Evolutionary conservation across 2,329 filamentous ascomycete genomes (phyloP), one percentile per base, ranked within the genome.

Genomic region (Aureobasidium vineae): DNA sequence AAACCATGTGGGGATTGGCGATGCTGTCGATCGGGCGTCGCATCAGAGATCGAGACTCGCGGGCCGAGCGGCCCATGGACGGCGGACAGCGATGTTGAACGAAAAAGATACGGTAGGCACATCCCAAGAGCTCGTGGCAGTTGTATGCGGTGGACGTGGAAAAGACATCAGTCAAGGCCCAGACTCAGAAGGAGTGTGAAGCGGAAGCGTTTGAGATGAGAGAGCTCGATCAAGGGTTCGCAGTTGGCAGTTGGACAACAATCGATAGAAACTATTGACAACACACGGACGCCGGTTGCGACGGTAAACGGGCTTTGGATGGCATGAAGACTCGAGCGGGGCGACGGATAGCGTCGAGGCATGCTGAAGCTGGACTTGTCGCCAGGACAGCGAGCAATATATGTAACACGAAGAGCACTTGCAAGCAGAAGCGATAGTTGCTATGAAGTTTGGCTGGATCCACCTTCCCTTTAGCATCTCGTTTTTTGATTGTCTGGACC

Each of bases 191-290:
- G 45, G 19, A 31, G 6, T 31, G 15, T 31, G 23, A 63, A 45
- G 43, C 11, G 43, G 5, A 16, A 38, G 38, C 28, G 26, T 16
- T 61, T 2, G 28, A 47, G 40, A 61, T 19, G n/a, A 38, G 28
- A 49, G 11, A 31, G 21, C 16, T 41, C 26, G 40, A 57, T 19
- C 38, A 43, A 43, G 36, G 53, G 53, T 41, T 57, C 15, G 23
- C 38, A 57, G 38, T 38, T 43, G 54, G 54, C 41, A 49, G 57
- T 61, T 61, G 57, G 23, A 40, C 45, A 40, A 63, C 31, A 52
- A 63, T 50, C 59, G 59, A 63, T 63, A 52, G 13, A 50, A 63
- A 63, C 43, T 63, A 63, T 50, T 63, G 57, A 49, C 57, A n/a
- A 61, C 57, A 61, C 57, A 49, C 43, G 57, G 57, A 63, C 33